Conservation (phyloP, 257 asterid genomes). For the Thymus mandschuricus region DNA sequence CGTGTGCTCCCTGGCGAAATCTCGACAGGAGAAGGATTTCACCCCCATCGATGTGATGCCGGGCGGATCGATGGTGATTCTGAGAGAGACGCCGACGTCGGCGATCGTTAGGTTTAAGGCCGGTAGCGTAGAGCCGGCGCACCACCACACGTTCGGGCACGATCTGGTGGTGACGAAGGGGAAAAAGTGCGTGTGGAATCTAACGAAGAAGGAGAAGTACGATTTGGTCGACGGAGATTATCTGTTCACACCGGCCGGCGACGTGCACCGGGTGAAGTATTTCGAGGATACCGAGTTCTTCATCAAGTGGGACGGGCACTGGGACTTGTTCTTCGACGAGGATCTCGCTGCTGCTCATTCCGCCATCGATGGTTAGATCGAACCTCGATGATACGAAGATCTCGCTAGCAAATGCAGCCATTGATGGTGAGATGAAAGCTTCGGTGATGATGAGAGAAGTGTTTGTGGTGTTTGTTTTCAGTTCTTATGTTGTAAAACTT, state of each 20-base stretch:
- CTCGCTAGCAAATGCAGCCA: conserved; percentile 68
- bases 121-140: conserved; percentile 92
- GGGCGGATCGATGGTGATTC: conserved; percentile 74
- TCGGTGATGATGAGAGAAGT: not conserved
- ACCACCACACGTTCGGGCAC: conserved; percentile 86
- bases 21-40: conserved; percentile 55
- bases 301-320: conserved; percentile 93
- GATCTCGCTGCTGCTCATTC: conserved; percentile 74
- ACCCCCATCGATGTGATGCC: conserved; percentile 68
- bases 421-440: conserved; percentile 35
- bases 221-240: conserved; percentile 75
- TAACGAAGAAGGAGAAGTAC: conserved; percentile 65
- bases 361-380: conserved; percentile 49
- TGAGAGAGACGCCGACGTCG: conserved; percentile 82
- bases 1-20: conserved; percentile 61
- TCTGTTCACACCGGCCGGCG: conserved; percentile 82
- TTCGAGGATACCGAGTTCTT: conserved; percentile 85
- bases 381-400: conserved; percentile 51
- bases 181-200: conserved; percentile 78
- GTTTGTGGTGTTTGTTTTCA: no score
- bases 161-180: conserved; percentile 80
- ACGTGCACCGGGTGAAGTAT: conserved; percentile 81
- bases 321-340: conserved; percentile 86
- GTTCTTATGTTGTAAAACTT: no score
- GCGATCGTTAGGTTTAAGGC: conserved; percentile 80